Base-by-base conservation (phyloP, 2,329 filamentous ascomycete genomes). In the Aspergillus sclerotialis region DNA sequence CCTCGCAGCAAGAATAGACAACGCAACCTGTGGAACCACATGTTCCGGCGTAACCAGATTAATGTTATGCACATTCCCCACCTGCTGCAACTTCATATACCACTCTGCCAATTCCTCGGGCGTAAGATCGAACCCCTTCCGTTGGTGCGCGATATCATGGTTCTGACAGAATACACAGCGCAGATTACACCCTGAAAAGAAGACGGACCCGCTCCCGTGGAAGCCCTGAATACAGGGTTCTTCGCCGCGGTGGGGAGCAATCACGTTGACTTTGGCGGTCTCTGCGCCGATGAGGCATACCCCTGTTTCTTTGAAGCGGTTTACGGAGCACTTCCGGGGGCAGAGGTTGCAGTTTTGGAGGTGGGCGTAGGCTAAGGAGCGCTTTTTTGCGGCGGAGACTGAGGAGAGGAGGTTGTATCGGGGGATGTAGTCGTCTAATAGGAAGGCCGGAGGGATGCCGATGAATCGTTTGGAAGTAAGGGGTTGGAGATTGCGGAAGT, bases 41-140 rank as follows among this genome's bases (percentile, higher is more conserved):
- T 93, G 87, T 55, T 93, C 86, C 0, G 86, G 85, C 0, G 85
- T 93, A 38, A 93, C 75, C 14, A 90, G 75, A 57, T 94, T 92
- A 69, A 93, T 89, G 56, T 92, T 92, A 65, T 93, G 85, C n/a
- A 86, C 83, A 7, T 72, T 65, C n/a, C 84, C 86, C 2, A 85
- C 73, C 17, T 84, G 71, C 55, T 92, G 85, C 28, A 93, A 65
- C 63, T 92, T 92, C 37, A 92, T 50, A 60, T 82, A 89, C 86
- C 86, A 92, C 34, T 83, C 79, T 4, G 74, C 86, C 4, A 94
- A 72, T 53, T 88, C 75, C 56, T 89, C 83, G 0, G 84, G 83
- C 0, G 80, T 83, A 18, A 92, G 64, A 46, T 89, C 81, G 61
- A 86, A 82, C 1, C 86, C 85, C 29, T 86, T 86, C n/a, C 78